Conservation (phyloP, 306 rosid species). For the Adenanthera pavonina region DNA sequence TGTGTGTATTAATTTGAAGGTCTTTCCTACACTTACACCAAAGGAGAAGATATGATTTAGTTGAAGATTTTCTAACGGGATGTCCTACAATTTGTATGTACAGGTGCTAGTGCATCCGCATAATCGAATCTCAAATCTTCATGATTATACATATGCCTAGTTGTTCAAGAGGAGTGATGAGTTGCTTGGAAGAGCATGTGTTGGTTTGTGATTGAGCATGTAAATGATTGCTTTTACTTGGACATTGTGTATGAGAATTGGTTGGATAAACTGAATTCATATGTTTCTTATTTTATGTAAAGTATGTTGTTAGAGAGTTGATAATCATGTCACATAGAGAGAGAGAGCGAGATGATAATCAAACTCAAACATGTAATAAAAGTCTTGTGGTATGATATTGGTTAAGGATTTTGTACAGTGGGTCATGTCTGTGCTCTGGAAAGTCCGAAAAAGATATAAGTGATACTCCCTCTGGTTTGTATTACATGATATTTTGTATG, state of each 20-base stretch:
- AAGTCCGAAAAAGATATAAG: too few species aligned
- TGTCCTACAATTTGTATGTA: conserved; percentile 16
- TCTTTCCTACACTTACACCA: not conserved
- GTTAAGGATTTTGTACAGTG: too few species aligned
- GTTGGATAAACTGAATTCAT: not conserved
- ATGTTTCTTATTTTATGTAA: not conserved
- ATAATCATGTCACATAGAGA: not conserved
- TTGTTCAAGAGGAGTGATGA: conserved; percentile 5
- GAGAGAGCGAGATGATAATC: too few species aligned
- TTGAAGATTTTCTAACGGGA: conserved; percentile 14
- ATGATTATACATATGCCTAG: conserved; percentile 26
- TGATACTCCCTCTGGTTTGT: too few species aligned
- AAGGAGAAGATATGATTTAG: conserved; percentile 9
- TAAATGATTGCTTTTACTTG: not conserved
- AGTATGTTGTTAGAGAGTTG: not conserved
- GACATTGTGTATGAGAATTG: not conserved
- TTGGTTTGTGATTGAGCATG: not conserved
- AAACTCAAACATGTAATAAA: too few species aligned
- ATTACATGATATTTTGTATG: too few species aligned
- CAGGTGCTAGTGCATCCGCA: conserved; percentile 42
- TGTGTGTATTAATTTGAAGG: not conserved
- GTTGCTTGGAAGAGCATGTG: conserved; percentile 27
- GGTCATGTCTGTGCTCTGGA: too few species aligned
- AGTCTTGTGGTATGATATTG: too few species aligned
- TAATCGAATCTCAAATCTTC: conserved; percentile 31